A percentile compares a stretch with the other conserved stretches of the same genome.
Conservation (phyloP, 805 yeast genomes). For the Sugiyamaella floridensis region DNA sequence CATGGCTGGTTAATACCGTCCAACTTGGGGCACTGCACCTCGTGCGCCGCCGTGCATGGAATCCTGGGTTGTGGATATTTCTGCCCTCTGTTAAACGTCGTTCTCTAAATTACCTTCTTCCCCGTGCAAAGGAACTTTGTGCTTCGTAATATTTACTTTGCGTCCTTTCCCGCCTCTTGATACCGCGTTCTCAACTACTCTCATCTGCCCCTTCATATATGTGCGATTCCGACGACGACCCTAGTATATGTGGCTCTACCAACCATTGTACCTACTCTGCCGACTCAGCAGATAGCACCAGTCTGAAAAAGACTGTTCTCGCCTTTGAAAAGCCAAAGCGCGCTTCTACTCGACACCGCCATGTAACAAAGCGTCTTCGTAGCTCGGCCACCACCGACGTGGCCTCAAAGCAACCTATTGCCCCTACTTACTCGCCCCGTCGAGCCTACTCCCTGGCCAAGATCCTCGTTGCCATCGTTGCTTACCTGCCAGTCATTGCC, state of each 20-base stretch:
- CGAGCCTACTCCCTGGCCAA: conserved; percentile 7
- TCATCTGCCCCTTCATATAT: conserved; percentile 3
- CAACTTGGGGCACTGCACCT: no score
- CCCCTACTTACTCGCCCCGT: neutral
- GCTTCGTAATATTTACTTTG: neutral
- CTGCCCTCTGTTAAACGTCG: neutral
- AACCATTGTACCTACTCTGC: neutral
- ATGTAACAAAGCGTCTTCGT: neutral
- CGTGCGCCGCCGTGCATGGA: neutral
- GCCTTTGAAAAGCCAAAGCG: neutral
- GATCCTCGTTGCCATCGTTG: conserved; percentile 9
- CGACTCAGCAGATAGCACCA: neutral
- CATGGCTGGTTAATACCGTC: no score
- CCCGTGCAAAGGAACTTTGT: neutral
- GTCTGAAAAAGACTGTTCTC: neutral
- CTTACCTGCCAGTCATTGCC: conserved; percentile 13
- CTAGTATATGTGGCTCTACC: conserved; percentile 14
- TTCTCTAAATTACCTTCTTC: neutral
- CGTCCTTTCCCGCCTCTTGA: neutral
- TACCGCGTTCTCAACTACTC: neutral
- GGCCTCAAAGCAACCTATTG: neutral
- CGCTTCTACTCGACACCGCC: neutral
- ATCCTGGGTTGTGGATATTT: neutral
- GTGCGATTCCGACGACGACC: conserved; percentile 16
- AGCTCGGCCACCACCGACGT: neutral